Evolutionary conservation across 306 rosid genomes (phyloP), one percentile per base, ranked within the genome.

Genomic region (Prunus fruticosa): DNA sequence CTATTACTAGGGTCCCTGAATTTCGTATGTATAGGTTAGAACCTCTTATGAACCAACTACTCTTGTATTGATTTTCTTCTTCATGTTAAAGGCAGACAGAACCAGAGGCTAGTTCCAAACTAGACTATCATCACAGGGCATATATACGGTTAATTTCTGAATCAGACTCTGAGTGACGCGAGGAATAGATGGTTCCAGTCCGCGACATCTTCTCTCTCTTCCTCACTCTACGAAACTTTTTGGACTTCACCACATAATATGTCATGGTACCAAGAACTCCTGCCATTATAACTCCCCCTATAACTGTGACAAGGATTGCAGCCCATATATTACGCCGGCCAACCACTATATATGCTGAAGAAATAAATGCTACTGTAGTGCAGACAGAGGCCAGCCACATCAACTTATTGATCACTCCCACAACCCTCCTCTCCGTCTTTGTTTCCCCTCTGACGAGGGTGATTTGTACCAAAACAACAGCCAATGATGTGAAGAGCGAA

Each of bases 351-450:
- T 90, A 91, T 69, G 98, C 78, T 18, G 97, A 85, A 14, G 98
- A 77, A 27, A 86, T 70, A 79, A 89, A 94, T 2, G 98, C 88
- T 69, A 91, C 75, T 2, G 97, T 77, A 54, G 95, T 91, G 76
- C 89, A 80, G 2, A 88, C 88, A 43, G 96, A 86, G 75, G 98
- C 98, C 73, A 94, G 74, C 97, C 97, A 91, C 98, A 94, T 90
- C 87, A 90, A 64, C 89, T 94, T 94, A 57, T 94, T 94, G 76
- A 94, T 90, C 81, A 94, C 95, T 72, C 84, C 89, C 34, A 86
- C 86, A 49, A 94, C 98, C 80, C 72, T 83, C 64, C 91, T 90
- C 82, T 91, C 98, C 1, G 95, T 20, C 81, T 90, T 90, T 30
- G 78, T 77, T 85, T 91, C 96, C 72, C 98, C 97, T 62, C 96